A percentile compares a stretch with the other conserved stretches of the same genome.
phyloP scores from a whole-genome alignment of 1,284 basidiomycete species.

The Naganishia albida region DNA sequence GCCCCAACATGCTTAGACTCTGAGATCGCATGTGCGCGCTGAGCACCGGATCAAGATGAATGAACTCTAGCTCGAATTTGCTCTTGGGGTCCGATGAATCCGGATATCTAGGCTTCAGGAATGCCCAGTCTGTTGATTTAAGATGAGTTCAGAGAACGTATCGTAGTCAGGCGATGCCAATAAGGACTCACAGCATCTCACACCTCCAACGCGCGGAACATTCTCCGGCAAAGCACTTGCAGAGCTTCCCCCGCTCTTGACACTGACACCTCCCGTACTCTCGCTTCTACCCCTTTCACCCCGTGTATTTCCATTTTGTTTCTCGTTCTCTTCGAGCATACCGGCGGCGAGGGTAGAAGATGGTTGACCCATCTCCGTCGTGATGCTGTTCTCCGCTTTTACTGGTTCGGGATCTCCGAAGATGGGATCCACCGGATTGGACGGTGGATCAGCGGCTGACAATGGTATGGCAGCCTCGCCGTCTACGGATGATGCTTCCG shows the following conservation, averaged over 20 bases:
- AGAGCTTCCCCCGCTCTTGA: conserved; percentile 22
- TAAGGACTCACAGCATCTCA: conserved; percentile 19
- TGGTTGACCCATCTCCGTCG: conserved; percentile 1
- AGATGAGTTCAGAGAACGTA: not conserved
- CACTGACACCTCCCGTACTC: conserved; percentile 5
- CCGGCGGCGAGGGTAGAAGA: not conserved
- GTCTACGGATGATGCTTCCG: no score
- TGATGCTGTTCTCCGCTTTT: not conserved
- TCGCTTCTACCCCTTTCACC: conserved; percentile 10
- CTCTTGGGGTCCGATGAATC: conserved; percentile 23
- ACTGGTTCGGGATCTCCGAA: not conserved
- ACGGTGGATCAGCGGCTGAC: no score
- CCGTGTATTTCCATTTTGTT: not conserved
- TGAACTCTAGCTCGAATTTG: conserved; percentile 67
- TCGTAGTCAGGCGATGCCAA: not conserved
- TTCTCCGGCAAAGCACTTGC: conserved; percentile 19
- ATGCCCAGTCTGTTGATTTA: conserved; percentile 26
- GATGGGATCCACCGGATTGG: conserved; percentile 1
- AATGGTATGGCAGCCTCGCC: no score
- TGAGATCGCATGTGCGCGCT: conserved; percentile 72
- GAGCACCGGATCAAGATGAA: conserved; percentile 87
- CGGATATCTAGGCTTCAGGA: conserved; percentile 30
- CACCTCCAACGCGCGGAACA: conserved; percentile 27
- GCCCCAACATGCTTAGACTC: conserved; percentile 68
- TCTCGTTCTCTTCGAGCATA: not conserved